Base-by-base conservation (phyloP, 257 asterid species). In the Solanum corneliomulleri region DNA sequence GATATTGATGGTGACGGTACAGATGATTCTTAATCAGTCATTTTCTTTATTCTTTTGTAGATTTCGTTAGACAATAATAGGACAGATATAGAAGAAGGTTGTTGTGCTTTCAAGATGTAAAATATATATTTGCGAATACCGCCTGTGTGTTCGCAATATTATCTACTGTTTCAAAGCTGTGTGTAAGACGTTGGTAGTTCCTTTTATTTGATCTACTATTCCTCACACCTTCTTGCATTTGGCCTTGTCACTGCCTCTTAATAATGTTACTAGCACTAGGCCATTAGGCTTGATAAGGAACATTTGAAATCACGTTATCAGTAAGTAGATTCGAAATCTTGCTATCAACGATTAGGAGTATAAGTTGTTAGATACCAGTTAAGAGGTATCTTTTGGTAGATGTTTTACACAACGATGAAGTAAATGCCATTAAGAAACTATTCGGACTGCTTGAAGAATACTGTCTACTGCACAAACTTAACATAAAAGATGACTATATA, bases 1-100 rank as follows among this genome's bases (percentile, higher is more conserved):
- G 91, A 88, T 0, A 86, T 90, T 9, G 95, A 91, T 27, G 98
- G 91, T 12, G 95, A 92, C 11, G 96, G 91, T 11, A 85, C 89
- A 12, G 88, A 85, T 62, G 92, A 89, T 70, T 89, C 92, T 8
- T 93, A 88, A 90, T 44, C 84, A 85, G 29, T 85, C 72, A 20
- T 60, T 66, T 88, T 7, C 7, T 88, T 47, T 33, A 33, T 82
- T 83, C 9, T 45, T 33, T 20, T 56, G 45, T 87, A 58, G 86
- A 66, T 27, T 41, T 27, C 27, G 37, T 39, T 84, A 84, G 87
- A 85, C 60, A 68, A 85, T 68, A 42, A 64, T 85, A 85, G 87
- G 68, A 42, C 29, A 45, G 87, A 27, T 49, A 81, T 81, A 81
- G 85, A 16, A 81, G 68, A 35, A 71, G 78, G 25, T 18, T 6